These are phyloP conservation scores for Sarocladiaceae sp. DNA, from an alignment of 2,329 filamentous ascomycete genomes.

Conservation along the genomic window DNA sequence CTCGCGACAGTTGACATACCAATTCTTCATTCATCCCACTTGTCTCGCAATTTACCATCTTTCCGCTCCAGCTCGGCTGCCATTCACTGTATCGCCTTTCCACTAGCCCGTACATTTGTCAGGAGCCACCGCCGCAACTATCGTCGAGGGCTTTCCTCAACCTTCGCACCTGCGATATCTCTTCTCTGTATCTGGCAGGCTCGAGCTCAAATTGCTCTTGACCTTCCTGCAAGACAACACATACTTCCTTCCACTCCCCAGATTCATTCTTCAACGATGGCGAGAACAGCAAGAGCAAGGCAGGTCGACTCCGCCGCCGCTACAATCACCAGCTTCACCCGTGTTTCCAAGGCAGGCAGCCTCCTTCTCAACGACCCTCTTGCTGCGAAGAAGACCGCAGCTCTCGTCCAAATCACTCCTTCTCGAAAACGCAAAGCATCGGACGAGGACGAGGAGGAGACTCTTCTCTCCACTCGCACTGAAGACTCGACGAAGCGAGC, in stretches of 20 bases:
- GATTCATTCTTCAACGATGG: slow-evolving; percentile 48
- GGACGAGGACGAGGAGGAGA: slow-evolving; percentile 19
- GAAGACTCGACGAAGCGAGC: slow-evolving; percentile 19
- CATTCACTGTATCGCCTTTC: too few species aligned
- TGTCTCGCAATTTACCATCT: background rate
- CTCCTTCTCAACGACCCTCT: slow-evolving; percentile 16
- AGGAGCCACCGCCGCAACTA: too few species aligned
- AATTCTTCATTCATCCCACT: slow-evolving; percentile 1
- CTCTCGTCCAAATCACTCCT: slow-evolving; percentile 20
- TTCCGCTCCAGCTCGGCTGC: background rate
- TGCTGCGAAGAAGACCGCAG: slow-evolving; percentile 28
- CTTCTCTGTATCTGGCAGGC: too few species aligned
- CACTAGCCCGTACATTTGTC: too few species aligned
- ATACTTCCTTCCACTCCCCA: too few species aligned
- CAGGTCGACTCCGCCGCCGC: slow-evolving; percentile 12
- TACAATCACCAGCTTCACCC: slow-evolving; percentile 38
- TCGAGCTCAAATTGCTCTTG: too few species aligned
- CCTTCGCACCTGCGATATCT: too few species aligned
- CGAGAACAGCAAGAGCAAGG: slow-evolving; percentile 53
- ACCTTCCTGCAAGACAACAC: too few species aligned
- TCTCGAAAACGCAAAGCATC: slow-evolving; percentile 33
- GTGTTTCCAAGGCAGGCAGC: slow-evolving; percentile 37
- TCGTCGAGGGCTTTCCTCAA: too few species aligned
- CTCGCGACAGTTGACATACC: slow-evolving; percentile 4
- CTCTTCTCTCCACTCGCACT: slow-evolving; percentile 17